A percentile compares a stretch with the other conserved stretches of the same genome.
Conservation (phyloP, 2,329 filamentous ascomycete species). For the Aspergillus fumigatiaffinis region DNA sequence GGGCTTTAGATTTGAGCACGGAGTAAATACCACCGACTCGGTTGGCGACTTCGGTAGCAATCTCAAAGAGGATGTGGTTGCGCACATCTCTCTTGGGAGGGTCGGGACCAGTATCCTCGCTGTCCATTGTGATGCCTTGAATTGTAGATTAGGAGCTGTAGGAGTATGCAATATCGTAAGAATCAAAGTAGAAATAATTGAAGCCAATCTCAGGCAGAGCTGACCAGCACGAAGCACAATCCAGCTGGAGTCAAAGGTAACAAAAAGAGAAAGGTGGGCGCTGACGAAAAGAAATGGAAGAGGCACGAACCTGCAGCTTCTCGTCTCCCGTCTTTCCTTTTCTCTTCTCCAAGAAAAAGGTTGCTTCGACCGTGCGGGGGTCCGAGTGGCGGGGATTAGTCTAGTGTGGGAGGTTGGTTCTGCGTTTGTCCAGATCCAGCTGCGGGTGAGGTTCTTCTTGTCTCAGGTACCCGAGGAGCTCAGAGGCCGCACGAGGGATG, state of each 20-base stretch:
- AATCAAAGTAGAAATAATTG: background rate
- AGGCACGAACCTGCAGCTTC: background rate
- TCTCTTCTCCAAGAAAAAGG: background rate
- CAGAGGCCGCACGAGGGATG: background rate
- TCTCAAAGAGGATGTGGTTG: conserved; percentile 93
- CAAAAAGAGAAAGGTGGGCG: background rate
- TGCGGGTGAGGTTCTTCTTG: background rate
- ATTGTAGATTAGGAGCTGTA: background rate
- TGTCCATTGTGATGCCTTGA: conserved; percentile 8
- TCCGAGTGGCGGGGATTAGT: background rate
- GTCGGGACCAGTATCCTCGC: conserved; percentile 53
- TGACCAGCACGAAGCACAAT: background rate
- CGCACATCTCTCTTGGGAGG: conserved; percentile 67
- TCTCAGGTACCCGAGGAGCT: background rate
- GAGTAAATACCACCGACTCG: conserved; percentile 99
- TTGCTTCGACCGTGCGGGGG: background rate
- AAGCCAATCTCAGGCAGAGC: background rate
- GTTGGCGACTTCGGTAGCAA: conserved; percentile 96
- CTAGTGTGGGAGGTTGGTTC: background rate
- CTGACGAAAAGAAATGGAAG: background rate
- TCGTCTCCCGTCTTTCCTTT: background rate
- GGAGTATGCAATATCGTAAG: background rate
- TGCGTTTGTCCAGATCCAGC: background rate
- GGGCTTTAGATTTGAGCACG: conserved; percentile 97
- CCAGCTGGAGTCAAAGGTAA: background rate